These are phyloP conservation scores for Endogone sp. DNA, from an alignment of 192 early-diverging fungal genomes.

Conservation along the genomic window DNA sequence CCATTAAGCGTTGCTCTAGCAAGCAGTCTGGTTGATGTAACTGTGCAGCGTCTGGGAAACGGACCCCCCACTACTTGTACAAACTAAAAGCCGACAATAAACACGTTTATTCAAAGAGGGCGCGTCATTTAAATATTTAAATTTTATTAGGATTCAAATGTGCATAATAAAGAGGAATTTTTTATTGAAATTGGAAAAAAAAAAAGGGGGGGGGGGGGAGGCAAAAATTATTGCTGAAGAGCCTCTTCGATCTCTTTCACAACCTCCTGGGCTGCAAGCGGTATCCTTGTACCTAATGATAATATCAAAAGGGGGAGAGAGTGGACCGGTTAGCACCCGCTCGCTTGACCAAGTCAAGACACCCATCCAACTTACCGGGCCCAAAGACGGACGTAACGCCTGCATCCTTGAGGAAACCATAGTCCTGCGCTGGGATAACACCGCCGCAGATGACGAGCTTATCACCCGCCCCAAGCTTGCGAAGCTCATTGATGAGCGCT, in stretches of 20 bases:
- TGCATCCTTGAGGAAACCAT: conserved; percentile 74
- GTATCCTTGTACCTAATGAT: conserved; percentile 62
- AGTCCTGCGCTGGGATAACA: conserved; percentile 87
- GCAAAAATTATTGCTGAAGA: conserved; percentile 20
- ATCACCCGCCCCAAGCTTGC: conserved; percentile 68
- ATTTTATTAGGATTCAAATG: too few species aligned
- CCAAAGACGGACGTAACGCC: conserved; percentile 84
- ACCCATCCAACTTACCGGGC: conserved; percentile 47
- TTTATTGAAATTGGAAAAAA: too few species aligned
- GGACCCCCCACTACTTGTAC: too few species aligned
- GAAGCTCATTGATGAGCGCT: conserved; percentile 70
- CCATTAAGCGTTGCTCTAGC: too few species aligned
- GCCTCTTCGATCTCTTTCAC: conserved; percentile 63
- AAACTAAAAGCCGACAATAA: too few species aligned
- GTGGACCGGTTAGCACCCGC: too few species aligned
- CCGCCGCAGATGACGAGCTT: conserved; percentile 80
- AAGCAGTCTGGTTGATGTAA: too few species aligned
- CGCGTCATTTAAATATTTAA: too few species aligned
- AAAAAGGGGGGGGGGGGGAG: too few species aligned
- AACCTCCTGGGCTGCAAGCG: conserved; percentile 78
- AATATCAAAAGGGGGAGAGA: conserved; percentile 10
- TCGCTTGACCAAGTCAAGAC: background rate
- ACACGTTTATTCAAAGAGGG: too few species aligned
- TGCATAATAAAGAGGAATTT: too few species aligned
- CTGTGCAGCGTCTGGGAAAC: too few species aligned